Evolutionary conservation across 2,329 filamentous ascomycete species (phyloP).

Genomic region (Teratosphaeriaceae sp.): DNA sequence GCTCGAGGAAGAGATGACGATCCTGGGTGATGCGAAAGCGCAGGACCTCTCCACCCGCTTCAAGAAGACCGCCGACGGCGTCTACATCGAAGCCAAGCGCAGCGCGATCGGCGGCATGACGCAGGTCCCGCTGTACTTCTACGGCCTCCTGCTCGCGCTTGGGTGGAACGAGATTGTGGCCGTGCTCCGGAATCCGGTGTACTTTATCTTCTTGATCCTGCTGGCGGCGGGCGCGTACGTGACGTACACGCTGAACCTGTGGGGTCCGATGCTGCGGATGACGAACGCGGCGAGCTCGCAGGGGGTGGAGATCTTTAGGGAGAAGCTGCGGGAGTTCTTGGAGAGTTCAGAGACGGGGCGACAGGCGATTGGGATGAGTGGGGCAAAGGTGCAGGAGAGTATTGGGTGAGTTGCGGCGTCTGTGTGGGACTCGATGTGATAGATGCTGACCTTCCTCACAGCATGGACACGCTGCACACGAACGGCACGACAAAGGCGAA

Average conservation of each 20-base stretch:
- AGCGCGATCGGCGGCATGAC: conserved; percentile 93
- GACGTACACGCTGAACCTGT: conserved; percentile 88
- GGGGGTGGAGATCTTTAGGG: conserved; percentile 85
- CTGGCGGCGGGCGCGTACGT: conserved; percentile 72
- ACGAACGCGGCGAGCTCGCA: conserved; percentile 80
- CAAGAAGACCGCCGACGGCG: conserved; percentile 96
- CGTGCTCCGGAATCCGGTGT: conserved; percentile 85
- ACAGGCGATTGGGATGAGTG: conserved; percentile 68
- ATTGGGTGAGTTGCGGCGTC: conserved; percentile 13
- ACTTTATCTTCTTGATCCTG: conserved; percentile 83
- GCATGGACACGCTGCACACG: conserved; percentile 35
- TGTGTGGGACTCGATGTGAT: background rate
- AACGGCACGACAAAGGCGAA: conserved; percentile 36
- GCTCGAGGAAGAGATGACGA: conserved; percentile 90
- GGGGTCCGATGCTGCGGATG: conserved; percentile 95
- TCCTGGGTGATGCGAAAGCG: conserved; percentile 83
- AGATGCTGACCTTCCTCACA: conserved; percentile 10
- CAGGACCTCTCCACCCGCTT: conserved; percentile 90
- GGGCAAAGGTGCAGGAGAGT: background rate
- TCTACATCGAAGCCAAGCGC: conserved; percentile 96
- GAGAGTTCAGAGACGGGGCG: conserved; percentile 79
- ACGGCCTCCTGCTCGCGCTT: conserved; percentile 75
- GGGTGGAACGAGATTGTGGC: conserved; percentile 99
- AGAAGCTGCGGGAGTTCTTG: conserved; percentile 82
- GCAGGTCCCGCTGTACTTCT: conserved; percentile 92